phyloP scores from a whole-genome alignment of 768 basidiomycete genomes.

The Psilocybe tampanensis region DNA sequence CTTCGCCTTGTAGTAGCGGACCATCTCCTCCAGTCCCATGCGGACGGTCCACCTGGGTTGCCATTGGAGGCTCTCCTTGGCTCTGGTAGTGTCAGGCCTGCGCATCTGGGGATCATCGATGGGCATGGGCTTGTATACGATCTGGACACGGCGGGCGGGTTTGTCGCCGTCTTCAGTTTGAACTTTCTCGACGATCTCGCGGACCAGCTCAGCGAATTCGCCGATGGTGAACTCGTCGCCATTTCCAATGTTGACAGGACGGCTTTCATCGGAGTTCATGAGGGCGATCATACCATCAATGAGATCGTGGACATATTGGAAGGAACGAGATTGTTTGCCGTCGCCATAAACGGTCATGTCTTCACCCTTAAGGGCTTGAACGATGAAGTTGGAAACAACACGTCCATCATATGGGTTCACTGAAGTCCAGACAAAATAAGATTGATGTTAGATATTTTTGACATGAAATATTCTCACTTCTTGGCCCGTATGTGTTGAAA shows the following conservation, averaged over 20 bases:
- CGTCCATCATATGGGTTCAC: constrained; percentile 98
- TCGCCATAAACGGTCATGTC: constrained; percentile 98
- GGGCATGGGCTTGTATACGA: constrained; percentile 82
- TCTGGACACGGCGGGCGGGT: constrained; percentile 53
- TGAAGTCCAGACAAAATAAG: constrained; percentile 35
- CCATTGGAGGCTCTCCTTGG: constrained; percentile 85
- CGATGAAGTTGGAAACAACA: constrained; percentile 98
- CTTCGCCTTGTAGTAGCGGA: constrained; percentile 88
- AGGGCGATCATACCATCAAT: constrained; percentile 90
- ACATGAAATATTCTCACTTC: constrained; percentile 53
- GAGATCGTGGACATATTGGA: constrained; percentile 98
- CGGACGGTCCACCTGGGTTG: constrained; percentile 91
- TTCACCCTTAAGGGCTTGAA: constrained; percentile 94
- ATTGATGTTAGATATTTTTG: constrained; percentile 16
- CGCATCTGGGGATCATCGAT: constrained; percentile 95
- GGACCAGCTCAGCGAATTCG: constrained; percentile 90
- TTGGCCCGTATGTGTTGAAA: constrained; percentile 94
- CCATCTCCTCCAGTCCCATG: constrained; percentile 96
- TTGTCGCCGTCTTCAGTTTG: constrained; percentile 78
- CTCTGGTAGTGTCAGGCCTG: constrained; percentile 89
- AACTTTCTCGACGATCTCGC: constrained; percentile 91
- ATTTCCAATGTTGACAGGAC: constrained; percentile 97
- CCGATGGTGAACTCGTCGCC: constrained; percentile 95
- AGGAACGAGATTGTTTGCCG: constrained; percentile 90
- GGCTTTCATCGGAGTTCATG: constrained; percentile 94